Percentiles rank a stretch among this genome's conserved stretches.
Conservation (phyloP, 2,329 filamentous ascomycete genomes). For the Pestalotiopsis sp. region DNA sequence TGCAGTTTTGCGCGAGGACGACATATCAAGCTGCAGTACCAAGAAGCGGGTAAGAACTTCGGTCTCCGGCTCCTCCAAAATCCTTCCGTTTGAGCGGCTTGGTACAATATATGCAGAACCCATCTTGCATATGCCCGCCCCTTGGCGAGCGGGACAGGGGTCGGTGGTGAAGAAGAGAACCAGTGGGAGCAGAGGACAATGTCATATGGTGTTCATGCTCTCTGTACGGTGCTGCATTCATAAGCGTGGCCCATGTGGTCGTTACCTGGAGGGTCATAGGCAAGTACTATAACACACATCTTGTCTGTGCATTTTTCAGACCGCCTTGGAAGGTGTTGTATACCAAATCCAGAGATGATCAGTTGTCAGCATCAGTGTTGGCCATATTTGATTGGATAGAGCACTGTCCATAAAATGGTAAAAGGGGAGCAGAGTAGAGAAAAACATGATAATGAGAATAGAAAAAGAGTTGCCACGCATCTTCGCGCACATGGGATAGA, state of each 20-base stretch:
- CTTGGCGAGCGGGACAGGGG: not conserved
- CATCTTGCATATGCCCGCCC: not conserved
- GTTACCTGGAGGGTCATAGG: too few relatives aligned
- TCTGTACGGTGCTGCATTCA: not conserved
- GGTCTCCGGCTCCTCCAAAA: not conserved
- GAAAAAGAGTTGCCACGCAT: not conserved
- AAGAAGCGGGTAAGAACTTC: not conserved
- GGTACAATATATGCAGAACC: slow-evolving; percentile 1
- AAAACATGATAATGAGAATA: not conserved
- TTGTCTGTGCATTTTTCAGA: too few relatives aligned
- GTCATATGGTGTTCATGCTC: not conserved
- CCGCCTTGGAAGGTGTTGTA: too few relatives aligned
- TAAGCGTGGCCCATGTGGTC: not conserved
- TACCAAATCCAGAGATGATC: too few relatives aligned
- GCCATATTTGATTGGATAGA: too few relatives aligned
- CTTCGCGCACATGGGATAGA: not conserved
- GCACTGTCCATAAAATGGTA: not conserved
- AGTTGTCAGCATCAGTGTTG: too few relatives aligned
- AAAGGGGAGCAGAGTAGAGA: not conserved
- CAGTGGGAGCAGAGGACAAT: not conserved
- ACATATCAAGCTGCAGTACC: not conserved
- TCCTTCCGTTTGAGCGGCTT: slow-evolving; percentile 6
- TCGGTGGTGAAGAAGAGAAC: not conserved
- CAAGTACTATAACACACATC: too few relatives aligned
- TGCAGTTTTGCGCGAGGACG: not conserved